Base-by-base conservation (phyloP, 2,329 filamentous ascomycete genomes). In the Phoma sp. region DNA sequence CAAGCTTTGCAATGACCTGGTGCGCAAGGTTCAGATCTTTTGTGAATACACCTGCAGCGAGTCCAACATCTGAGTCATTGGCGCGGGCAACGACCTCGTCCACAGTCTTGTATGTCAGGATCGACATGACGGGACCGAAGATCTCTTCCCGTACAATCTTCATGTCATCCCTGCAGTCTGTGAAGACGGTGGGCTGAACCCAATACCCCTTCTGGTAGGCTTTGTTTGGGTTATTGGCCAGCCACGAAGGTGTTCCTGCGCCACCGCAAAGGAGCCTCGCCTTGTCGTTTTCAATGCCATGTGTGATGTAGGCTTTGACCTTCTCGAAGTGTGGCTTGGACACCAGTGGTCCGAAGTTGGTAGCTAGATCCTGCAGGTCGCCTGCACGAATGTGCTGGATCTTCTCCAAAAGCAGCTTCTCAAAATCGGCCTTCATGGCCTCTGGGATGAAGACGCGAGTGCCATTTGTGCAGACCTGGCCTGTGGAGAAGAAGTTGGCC, bases 401-500 rank as follows among this genome's bases (percentile, higher is more conserved):
- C 69, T 91, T 91, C 57, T 88, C 82, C 1, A 92, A 68, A 1
- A 96, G 77, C 0, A 79, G 77, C 64, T 82, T 79, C 72, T 96
- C 90, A 61, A 96, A 93, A 0, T 78, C 79, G 11, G 77, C 52
- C 70, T 92, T 86, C 73, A 91, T 81, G 33, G 76, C 71, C 30
- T 81, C 77, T 0, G 89, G 91, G 2, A 96, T 83, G 71, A 96
- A 96, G 30, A 96, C 91, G 9, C 92, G 83, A 1, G 92, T 96
- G 44, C 92, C 92, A 72, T 96, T 96, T 45, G 92, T 96, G 82
- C 92, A 96, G 45, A 96, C 91, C 75, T 96, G 92, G 27, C 92
- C 92, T 0, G 89, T 90, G 62, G 89, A 92, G 81, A 90, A 96
- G 78, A 96, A 96, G 75, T 96, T 96, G 65, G 91, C 92, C 81